These are phyloP conservation scores for Aspergillus fijiensis DNA, from an alignment of 2,329 filamentous ascomycete species.

Conservation along the genomic window DNA sequence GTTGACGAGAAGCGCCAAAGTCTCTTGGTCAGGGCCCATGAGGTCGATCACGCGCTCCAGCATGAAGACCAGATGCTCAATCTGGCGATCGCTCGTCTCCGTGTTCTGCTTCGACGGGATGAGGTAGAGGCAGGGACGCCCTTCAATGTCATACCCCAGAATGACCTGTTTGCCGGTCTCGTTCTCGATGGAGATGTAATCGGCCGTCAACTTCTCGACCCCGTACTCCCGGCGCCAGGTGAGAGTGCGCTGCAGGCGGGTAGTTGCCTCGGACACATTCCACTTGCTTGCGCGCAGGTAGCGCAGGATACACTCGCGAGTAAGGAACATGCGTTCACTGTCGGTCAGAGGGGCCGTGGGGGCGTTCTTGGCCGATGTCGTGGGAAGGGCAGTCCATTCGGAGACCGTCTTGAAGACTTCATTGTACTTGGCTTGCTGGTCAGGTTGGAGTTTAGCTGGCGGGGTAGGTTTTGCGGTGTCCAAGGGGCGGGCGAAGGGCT, in stretches of 20 bases:
- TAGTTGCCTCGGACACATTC: constrained; percentile 71
- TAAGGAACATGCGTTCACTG: constrained; percentile 83
- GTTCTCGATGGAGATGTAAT: constrained; percentile 90
- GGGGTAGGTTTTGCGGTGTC: constrained; percentile 58
- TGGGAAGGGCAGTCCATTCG: constrained; percentile 69
- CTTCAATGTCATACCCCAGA: constrained; percentile 80
- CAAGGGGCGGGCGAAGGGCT: constrained; percentile 60
- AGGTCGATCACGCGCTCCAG: constrained; percentile 84
- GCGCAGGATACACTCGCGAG: constrained; percentile 84
- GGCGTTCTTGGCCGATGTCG: constrained; percentile 59
- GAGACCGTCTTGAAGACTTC: constrained; percentile 69
- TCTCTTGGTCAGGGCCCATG: constrained; percentile 84
- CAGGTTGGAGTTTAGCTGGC: constrained; percentile 63
- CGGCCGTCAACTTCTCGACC: constrained; percentile 68
- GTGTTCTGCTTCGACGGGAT: constrained; percentile 92
- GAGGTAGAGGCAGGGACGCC: constrained; percentile 86
- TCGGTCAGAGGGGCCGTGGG: constrained; percentile 68
- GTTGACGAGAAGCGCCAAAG: constrained; percentile 81
- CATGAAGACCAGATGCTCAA: constrained; percentile 95
- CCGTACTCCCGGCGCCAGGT: constrained; percentile 91
- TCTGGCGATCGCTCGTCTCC: constrained; percentile 76
- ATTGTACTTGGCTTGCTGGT: constrained; percentile 81
- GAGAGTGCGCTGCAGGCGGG: constrained; percentile 77
- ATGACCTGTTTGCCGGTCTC: constrained; percentile 95
- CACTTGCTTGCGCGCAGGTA: constrained; percentile 95